These are phyloP conservation scores for Trichothecium roseum DNA, from an alignment of 2,329 filamentous ascomycete species.

Conservation along the genomic window DNA sequence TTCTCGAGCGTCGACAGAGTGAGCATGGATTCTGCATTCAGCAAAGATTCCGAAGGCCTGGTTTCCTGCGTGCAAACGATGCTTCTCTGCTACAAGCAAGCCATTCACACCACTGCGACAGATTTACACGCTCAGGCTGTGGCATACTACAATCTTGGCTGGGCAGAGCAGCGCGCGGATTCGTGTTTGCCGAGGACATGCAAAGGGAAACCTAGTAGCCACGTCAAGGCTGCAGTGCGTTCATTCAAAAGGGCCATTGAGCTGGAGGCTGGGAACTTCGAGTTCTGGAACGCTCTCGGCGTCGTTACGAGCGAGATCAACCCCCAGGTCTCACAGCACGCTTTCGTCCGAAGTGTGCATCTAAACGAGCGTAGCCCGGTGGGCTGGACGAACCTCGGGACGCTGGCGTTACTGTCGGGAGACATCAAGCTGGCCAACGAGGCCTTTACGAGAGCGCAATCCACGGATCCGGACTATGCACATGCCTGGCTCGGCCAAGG, in stretches of 20 bases:
- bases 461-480: constrained; percentile 85
- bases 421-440: constrained; percentile 82
- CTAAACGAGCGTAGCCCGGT: constrained; percentile 79
- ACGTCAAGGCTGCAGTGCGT: constrained; percentile 70
- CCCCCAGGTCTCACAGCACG: constrained; percentile 81
- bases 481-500: constrained; percentile 93
- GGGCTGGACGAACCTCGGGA: constrained; percentile 84
- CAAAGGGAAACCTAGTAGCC: constrained; percentile 51
- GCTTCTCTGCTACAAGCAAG: constrained; percentile 80
- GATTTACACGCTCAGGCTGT: constrained; percentile 85
- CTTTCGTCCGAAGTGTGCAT: constrained; percentile 85
- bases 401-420: constrained; percentile 73
- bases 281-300: constrained; percentile 95
- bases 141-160: constrained; percentile 95
- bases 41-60: constrained; percentile 29
- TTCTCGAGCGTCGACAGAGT: constrained; percentile 62
- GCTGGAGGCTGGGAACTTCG: constrained; percentile 82
- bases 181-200: constrained; percentile 44
- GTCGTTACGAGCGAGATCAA: constrained; percentile 82
- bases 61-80: constrained; percentile 56
- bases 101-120: constrained; percentile 59
- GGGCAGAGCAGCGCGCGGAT: constrained; percentile 81
- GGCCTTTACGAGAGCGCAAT: constrained; percentile 83
- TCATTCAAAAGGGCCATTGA: constrained; percentile 97
- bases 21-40: constrained; percentile 31